These are phyloP conservation scores for Diaporthe vexans DNA, from an alignment of 2,329 filamentous ascomycete species.

Conservation along the genomic window DNA sequence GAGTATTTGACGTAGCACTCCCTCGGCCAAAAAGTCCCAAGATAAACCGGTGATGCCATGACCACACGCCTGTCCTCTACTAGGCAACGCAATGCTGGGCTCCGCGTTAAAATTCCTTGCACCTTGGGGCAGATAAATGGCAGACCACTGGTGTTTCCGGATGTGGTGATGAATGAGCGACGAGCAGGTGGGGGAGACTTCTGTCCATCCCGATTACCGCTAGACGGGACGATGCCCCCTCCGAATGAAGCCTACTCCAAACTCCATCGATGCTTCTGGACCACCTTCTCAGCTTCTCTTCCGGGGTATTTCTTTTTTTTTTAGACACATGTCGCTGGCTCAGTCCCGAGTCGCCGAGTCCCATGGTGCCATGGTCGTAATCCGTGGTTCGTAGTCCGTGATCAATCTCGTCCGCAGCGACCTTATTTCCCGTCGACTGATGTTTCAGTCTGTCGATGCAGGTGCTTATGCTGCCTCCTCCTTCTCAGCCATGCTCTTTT, in stretches of 20 bases:
- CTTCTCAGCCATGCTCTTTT: constrained; percentile 56
- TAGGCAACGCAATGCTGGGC: constrained; percentile 18
- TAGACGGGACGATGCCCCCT: background rate
- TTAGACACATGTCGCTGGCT: constrained; percentile 9
- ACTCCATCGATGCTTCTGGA: constrained; percentile 32
- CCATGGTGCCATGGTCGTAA: background rate
- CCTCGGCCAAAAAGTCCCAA: background rate
- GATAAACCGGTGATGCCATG: background rate
- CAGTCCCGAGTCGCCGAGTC: constrained; percentile 12
- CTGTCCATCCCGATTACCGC: constrained; percentile 14
- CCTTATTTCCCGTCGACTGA: background rate
- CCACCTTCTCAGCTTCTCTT: constrained; percentile 10
- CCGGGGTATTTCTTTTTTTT: constrained; percentile 13
- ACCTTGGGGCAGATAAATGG: background rate
- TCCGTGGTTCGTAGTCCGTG: background rate
- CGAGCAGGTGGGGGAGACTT: constrained; percentile 13
- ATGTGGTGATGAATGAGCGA: constrained; percentile 18
- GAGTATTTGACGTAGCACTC: constrained; percentile 2
- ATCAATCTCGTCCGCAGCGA: background rate
- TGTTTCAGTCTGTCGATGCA: background rate
- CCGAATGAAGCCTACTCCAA: constrained; percentile 29
- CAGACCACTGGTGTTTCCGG: background rate
- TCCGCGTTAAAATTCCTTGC: background rate
- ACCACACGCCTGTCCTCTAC: constrained; percentile 10
- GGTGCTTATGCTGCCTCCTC: constrained; percentile 48